These are phyloP conservation scores for Nicotiana noctiflora DNA, from an alignment of 257 asterid genomes.

Conservation along the genomic window DNA sequence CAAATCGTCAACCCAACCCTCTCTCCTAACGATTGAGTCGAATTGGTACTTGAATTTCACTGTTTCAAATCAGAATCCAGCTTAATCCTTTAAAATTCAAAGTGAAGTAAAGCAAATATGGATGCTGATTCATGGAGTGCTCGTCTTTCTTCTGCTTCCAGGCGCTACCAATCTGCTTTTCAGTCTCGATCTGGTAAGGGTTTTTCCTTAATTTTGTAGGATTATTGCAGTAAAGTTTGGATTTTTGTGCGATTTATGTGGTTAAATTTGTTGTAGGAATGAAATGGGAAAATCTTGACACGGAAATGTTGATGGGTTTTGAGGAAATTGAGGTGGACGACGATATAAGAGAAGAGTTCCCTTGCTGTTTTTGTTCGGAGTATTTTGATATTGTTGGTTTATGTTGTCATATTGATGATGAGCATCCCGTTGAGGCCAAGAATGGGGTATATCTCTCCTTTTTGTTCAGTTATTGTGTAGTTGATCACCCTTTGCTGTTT, in stretches of 20 bases:
- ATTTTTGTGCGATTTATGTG: conserved; percentile 10
- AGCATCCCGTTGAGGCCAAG: conserved; percentile 76
- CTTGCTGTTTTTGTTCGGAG: conserved; percentile 77
- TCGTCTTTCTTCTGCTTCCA: conserved; percentile 75
- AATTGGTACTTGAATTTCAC: conserved; percentile 18
- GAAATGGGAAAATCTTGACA: conserved; percentile 60
- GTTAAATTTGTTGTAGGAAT: conserved; percentile 27
- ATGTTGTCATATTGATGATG: conserved; percentile 85
- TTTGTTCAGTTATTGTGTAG: not conserved
- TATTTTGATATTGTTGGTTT: conserved; percentile 72
- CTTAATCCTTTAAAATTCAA: not conserved
- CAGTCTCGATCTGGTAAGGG: conserved; percentile 83
- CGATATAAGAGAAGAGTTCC: conserved; percentile 65
- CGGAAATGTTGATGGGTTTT: conserved; percentile 77
- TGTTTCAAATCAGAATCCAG: not conserved
- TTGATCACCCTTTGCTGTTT: not conserved
- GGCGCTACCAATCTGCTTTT: conserved; percentile 67
- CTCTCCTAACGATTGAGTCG: conserved; percentile 7
- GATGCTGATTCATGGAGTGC: conserved; percentile 86
- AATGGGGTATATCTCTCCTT: conserved; percentile 46
- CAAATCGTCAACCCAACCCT: conserved; percentile 4
- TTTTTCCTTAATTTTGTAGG: not conserved
- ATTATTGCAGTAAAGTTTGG: not conserved
- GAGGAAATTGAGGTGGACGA: conserved; percentile 73
- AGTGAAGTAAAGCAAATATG: conserved; percentile 34